Evolutionary conservation across 2,329 filamentous ascomycete genomes (phyloP).

Genomic region (Colletotrichum sp.): DNA sequence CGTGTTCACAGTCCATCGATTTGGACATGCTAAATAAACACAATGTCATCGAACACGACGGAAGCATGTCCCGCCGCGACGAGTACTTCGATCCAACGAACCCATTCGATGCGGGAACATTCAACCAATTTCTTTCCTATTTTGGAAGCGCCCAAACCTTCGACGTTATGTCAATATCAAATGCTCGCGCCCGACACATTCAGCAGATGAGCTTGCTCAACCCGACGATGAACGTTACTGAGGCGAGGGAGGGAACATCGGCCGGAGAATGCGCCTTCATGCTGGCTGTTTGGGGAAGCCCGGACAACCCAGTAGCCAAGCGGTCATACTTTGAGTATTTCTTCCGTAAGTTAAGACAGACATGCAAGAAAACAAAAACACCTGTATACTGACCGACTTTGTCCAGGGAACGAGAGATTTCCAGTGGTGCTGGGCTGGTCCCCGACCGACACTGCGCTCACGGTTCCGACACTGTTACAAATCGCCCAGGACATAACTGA

Average conservation of each 20-base stretch:
- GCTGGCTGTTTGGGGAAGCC: slow-evolving; percentile 54
- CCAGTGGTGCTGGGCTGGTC: slow-evolving; percentile 10
- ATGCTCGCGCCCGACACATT: slow-evolving; percentile 41
- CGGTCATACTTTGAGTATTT: slow-evolving; percentile 47
- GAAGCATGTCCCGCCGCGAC: slow-evolving; percentile 51
- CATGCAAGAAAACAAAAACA: neutral
- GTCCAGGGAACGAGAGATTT: slow-evolving; percentile 7
- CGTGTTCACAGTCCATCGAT: neutral
- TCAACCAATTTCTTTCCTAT: slow-evolving; percentile 47
- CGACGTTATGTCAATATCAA: slow-evolving; percentile 44
- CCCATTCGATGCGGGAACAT: slow-evolving; percentile 56
- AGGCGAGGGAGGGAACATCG: slow-evolving; percentile 45
- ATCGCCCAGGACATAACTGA: neutral
- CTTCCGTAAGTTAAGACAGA: slow-evolving; percentile 39
- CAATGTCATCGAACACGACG: slow-evolving; percentile 55
- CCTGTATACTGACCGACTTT: neutral
- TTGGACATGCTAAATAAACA: slow-evolving; percentile 48
- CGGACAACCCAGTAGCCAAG: slow-evolving; percentile 40
- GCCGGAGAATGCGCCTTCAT: slow-evolving; percentile 55
- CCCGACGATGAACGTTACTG: slow-evolving; percentile 51
- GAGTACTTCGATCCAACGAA: slow-evolving; percentile 56
- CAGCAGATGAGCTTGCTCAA: slow-evolving; percentile 52
- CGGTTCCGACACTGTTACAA: neutral
- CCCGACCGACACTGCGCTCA: neutral
- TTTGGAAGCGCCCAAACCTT: slow-evolving; percentile 46